phyloP scores from a whole-genome alignment of 495 filamentous ascomycete species.

The Lophium mytilinum region DNA sequence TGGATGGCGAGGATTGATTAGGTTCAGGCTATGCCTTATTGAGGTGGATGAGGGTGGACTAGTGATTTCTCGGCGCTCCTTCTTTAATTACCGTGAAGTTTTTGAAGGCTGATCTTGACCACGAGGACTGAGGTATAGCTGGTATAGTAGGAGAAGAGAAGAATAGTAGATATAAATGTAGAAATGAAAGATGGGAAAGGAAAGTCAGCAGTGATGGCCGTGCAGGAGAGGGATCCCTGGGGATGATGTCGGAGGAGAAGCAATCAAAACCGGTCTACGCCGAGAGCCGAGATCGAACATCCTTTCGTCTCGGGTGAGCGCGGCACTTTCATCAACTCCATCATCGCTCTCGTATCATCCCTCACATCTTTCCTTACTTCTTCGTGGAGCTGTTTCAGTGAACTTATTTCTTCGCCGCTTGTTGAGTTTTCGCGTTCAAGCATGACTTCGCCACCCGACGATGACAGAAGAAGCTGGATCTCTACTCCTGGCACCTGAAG shows the following conservation, averaged over 20 bases:
- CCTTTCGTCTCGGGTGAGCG: neutral
- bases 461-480: neutral
- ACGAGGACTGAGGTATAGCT: neutral
- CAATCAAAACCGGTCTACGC: neutral
- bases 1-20: neutral
- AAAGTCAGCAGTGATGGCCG: neutral
- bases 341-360: neutral
- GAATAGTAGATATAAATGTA: neutral
- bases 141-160: neutral
- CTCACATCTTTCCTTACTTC: neutral
- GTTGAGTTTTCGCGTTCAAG: neutral
- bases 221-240: neutral
- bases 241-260: neutral
- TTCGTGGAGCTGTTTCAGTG: neutral
- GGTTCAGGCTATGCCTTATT: neutral
- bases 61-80: neutral
- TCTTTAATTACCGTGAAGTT: neutral
- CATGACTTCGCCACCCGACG: neutral
- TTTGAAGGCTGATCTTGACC: neutral
- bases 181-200: neutral
- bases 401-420: neutral
- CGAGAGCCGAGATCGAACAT: neutral
- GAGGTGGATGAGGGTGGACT: neutral
- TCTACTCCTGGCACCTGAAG: neutral
- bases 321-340: neutral